Conservation (phyloP, 805 yeast genomes). For the Saccharomyces kudriavzevii region DNA sequence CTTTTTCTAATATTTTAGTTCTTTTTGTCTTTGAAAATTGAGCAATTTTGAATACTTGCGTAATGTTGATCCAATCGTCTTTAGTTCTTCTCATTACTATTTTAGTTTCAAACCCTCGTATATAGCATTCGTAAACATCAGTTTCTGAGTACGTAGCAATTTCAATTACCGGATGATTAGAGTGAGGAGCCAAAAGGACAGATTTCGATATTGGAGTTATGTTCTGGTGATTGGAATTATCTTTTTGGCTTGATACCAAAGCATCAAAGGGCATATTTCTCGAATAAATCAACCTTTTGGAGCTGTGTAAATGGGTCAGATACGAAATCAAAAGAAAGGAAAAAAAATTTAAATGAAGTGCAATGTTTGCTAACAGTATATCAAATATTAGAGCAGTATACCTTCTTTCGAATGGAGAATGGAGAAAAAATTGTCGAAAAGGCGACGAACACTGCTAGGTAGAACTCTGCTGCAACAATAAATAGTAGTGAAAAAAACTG, state of each 20-base stretch:
- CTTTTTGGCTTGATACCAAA: not conserved
- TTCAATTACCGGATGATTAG: slow-evolving; percentile 21
- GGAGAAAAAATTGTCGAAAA: not conserved
- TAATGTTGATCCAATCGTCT: slow-evolving; percentile 92
- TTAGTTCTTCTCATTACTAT: slow-evolving; percentile 70
- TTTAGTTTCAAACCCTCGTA: slow-evolving; percentile 39
- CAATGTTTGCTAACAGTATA: not conserved
- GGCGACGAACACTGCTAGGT: not conserved
- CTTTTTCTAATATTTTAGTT: slow-evolving; percentile 67
- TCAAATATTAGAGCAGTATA: not conserved
- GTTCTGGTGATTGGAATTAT: not conserved
- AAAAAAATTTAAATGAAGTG: not conserved
- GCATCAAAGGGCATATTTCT: not conserved
- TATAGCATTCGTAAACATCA: slow-evolving; percentile 54
- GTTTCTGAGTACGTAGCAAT: slow-evolving; percentile 43
- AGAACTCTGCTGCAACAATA: not conserved
- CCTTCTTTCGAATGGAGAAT: not conserved
- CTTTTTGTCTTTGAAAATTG: slow-evolving; percentile 72
- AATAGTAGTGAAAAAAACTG: not conserved
- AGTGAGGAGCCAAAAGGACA: not conserved
- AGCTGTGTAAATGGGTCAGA: not conserved
- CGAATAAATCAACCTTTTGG: not conserved
- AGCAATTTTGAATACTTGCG: slow-evolving; percentile 73
- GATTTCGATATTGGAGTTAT: not conserved
- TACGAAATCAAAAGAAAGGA: not conserved